These are phyloP conservation scores for Lactarius vividus DNA, from an alignment of 768 basidiomycete species.

Conservation along the genomic window DNA sequence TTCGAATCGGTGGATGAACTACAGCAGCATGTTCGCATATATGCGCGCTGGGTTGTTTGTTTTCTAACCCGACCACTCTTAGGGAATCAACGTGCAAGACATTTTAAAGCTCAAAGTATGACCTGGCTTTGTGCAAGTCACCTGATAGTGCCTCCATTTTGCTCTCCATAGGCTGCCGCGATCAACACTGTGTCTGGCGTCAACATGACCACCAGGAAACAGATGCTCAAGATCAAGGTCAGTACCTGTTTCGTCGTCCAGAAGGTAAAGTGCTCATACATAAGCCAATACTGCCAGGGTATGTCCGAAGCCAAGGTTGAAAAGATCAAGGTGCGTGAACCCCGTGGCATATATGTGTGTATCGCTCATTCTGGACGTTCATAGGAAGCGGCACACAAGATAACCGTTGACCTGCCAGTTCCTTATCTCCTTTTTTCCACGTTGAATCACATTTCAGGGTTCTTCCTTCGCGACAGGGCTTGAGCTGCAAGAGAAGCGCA, in stretches of 20 bases:
- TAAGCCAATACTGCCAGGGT: slow-evolving; percentile 49
- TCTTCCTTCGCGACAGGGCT: slow-evolving; percentile 90
- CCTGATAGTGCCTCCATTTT: slow-evolving; percentile 15
- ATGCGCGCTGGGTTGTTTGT: slow-evolving; percentile 12
- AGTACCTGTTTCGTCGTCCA: neutral
- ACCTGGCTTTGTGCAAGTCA: slow-evolving; percentile 12
- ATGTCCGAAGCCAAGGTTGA: slow-evolving; percentile 98
- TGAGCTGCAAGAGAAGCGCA: slow-evolving; percentile 84
- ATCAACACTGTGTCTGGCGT: slow-evolving; percentile 86
- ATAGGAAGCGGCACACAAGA: slow-evolving; percentile 88
- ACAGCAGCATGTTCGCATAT: slow-evolving; percentile 32
- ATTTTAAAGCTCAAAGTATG: slow-evolving; percentile 86
- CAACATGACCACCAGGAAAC: slow-evolving; percentile 86
- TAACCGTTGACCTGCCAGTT: slow-evolving; percentile 50
- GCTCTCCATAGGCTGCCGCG: slow-evolving; percentile 56
- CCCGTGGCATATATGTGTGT: slow-evolving; percentile 18
- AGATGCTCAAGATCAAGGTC: slow-evolving; percentile 93
- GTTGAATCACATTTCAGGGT: slow-evolving; percentile 48
- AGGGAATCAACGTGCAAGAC: slow-evolving; percentile 97
- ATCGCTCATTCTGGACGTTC: neutral
- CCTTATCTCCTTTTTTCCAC: neutral
- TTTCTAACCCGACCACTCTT: slow-evolving; percentile 5
- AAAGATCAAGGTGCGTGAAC: slow-evolving; percentile 74
- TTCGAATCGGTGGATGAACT: slow-evolving; percentile 36
- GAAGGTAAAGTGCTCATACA: slow-evolving; percentile 1